Base-by-base conservation (phyloP, 805 yeast genomes). In the Cyberlindnera meyerae region DNA sequence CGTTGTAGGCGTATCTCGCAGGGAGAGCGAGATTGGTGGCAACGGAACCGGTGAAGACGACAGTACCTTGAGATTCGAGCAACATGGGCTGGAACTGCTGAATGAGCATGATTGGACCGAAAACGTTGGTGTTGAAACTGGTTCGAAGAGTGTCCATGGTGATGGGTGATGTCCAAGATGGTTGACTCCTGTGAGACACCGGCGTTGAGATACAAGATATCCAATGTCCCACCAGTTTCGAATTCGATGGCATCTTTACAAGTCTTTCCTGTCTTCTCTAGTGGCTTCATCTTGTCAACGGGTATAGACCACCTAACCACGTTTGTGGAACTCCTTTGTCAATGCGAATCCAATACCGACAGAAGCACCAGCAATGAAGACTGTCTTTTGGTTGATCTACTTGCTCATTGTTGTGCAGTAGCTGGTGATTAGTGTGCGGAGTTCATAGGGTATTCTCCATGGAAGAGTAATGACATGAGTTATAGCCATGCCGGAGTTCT, bases 341-440 rank as follows among this genome's bases (percentile, higher is more conserved):
- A 74, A 45, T 15, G 63, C 65, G 40, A 58, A 67, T 0, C 83
- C 83, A 36, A 77, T 77, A 12, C 83, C 82, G 7, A 9, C 22
- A 20, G 22, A 20, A 9, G 22, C 22, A 20, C 22, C 22, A 20
- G 22, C 22, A 20, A 20, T 9, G 9, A 20, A 20, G 9, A 20
- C 22, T 20, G 22, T 20, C 9, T 20, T 20, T 20, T n/a, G n/a
- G n/a, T n/a, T n/a, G n/a, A n/a, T n/a, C n/a, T n/a, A n/a, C n/a
- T n/a, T n/a, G n/a, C n/a, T n/a, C n/a, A n/a, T n/a, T n/a, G n/a
- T n/a, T n/a, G n/a, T n/a, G n/a, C n/a, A n/a, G n/a, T n/a, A n/a
- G n/a, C n/a, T n/a, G n/a, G n/a, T n/a, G n/a, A n/a, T n/a, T n/a
- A n/a, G n/a, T n/a, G n/a, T n/a, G n/a, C n/a, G n/a, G n/a, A n/a